Base-by-base conservation (phyloP, 805 yeast genomes). In the Lipomyces sp. region DNA sequence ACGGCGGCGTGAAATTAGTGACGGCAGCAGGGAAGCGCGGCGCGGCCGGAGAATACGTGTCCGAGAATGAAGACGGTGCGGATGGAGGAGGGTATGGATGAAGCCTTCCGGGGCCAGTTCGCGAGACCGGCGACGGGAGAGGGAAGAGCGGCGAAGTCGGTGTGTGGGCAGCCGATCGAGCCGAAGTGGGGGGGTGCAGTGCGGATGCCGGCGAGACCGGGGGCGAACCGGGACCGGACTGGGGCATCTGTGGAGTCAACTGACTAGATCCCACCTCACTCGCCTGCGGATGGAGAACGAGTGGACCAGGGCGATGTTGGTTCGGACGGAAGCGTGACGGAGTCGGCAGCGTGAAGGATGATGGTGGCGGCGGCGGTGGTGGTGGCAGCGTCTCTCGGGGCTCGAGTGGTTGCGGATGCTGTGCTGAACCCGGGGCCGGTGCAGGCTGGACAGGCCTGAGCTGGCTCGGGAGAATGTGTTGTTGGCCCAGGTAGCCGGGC, bases 271-370 rank as follows among this genome's bases (percentile, higher is more conserved):
- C 10, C n/a, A n/a, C n/a, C 34, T 54, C 59, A 32, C 48, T 37
- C 10, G 61, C 58, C 29, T 35, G 60, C 18, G 60, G 67, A 15
- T 29, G 60, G 32, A 68, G 65, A 11, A 60, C 58, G 39, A 68
- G 71, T 33, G 70, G 71, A 24, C 63, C 61, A 13, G 71, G 71
- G 3, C 71, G 67, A 45, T 59, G 65, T 53, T 63, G 68, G 57
- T 67, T 53, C 34, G 71, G 71, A 3, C 71, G 54, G 62, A 68
- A 68, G 29, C 67, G 60, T 39, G 64, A 67, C 54, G 68, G 70
- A 8, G 54, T 55, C 4, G 67, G 63, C 33, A 59, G 53, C 30
- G 63, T 34, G 62, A 62, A 45, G 45, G 65, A 35, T 35, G 62
- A n/a, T n/a, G 67, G 64, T 2, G 64, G 64, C 35, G 63, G 24